Conservation (phyloP, 257 asterid species). For the Misopates orontium region DNA sequence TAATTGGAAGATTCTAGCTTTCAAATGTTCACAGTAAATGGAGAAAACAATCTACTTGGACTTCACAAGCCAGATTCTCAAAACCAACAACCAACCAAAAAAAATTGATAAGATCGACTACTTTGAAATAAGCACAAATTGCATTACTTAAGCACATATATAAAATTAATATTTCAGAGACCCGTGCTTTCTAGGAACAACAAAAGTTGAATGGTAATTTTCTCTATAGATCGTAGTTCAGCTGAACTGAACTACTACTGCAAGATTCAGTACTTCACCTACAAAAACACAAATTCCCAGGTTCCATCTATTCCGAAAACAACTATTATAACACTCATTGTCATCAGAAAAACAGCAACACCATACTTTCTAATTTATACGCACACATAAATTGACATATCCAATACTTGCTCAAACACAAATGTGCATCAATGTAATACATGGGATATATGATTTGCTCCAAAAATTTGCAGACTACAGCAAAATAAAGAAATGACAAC, state of each 20-base stretch:
- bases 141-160: no score
- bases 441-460: neutral
- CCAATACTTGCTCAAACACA: no score
- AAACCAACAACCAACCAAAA: neutral
- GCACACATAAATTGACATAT: neutral
- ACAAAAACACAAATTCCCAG: slow-evolving; percentile 8
- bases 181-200: no score
- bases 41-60: neutral
- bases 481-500: neutral
- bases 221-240: no score
- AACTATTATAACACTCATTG: neutral
- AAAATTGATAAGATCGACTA: neutral
- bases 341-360: neutral
- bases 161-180: no score
- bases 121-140: neutral
- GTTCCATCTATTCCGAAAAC: neutral
- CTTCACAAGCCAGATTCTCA: no score
- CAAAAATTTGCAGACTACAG: neutral
- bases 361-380: neutral
- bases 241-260: no score
- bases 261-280: slow-evolving; percentile 7
- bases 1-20: neutral
- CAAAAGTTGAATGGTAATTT: no score
- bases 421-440: neutral
- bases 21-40: neutral